Evolutionary conservation across 1,284 basidiomycete genomes (phyloP), one percentile per base, ranked within the genome.

Genomic region (Sphaerobolus stellatus): DNA sequence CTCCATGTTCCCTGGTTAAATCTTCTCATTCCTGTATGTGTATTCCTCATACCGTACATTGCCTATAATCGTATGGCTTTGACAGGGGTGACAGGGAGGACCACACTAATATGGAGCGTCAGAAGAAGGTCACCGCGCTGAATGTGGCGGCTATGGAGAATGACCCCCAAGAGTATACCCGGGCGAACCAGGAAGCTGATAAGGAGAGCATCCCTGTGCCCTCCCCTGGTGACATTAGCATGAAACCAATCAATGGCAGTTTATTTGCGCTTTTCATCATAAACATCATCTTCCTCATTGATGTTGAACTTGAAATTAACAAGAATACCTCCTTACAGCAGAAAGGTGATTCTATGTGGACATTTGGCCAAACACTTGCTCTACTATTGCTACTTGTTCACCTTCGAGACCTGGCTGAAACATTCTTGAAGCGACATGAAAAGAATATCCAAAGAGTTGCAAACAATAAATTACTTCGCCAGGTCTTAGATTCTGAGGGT

Each of bases 301-400:
- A 34, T 34, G 18, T 18, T 11, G 33, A 34, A 18, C 11, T 18
- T 18, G 18, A 11, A 11, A 34, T 34, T 34, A 11, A 18, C 11
- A 34, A 18, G 33, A 34, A 34, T 27, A 22, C 6, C 8, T 20
- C 29, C 4, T 20, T 56, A 33, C 36, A 50, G 4, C 43, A 57
- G 9, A 13, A 41, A 7, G 57, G 50, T 6, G 63, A 64, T 30
- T 20, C 9, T 3, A 16, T 50, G 7, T 67, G 65, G 64, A 56
- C 58, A 43, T 66, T 66, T 58, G 63, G 65, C 3, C 65, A 67
- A 45, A 58, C 56, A 1, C 60, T 67, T 34, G 61, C 64, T n/a
- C 47, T 67, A 5, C 40, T 66, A 13, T 54, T 67, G 7, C 56
- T 67, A 9, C 20, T 66, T 14, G 24, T 65, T 1, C 65, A 63